Evolutionary conservation across 2,329 filamentous ascomycete genomes (phyloP), one percentile per base, ranked within the genome.

Genomic region (Coleophoma eucalyptorum): DNA sequence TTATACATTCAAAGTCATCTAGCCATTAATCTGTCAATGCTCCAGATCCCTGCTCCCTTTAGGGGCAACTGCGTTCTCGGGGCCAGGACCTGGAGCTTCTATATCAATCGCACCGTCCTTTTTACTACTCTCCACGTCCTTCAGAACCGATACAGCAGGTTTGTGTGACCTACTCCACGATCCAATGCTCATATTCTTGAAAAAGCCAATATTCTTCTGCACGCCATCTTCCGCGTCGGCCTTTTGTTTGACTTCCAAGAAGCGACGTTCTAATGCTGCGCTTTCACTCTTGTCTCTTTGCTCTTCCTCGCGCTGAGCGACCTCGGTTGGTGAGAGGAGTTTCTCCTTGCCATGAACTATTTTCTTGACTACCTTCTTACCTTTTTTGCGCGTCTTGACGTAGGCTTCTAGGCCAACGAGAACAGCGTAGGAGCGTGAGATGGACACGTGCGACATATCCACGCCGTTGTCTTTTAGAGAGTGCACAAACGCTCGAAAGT

Each of bases 351-450:
- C 67, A 33, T 79, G 72, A 21, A 74, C 68, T 35, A 81, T 60
- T 52, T 78, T 79, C 50, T 76, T 72, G 52, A 72, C 62, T 11
- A 77, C 58, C 43, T 71, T 68, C 69, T 87, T 88, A 33, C 86
- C 77, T 63, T 84, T 84, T 51, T 49, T 50, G 46, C 84, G 81
- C 12, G 85, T 86, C 60, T 84, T 84, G 46, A 86, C 71, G 63
- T 95, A 96, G 13, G 84, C 80, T 72, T 96, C 91, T 4, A 96
- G 75, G 0, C 92, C 92, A 1, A 92, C 80, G 1, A 96, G 76
- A 0, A 96, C 83, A 0, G 88, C 86, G 63, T 96, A 96, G 2
- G 86, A 87, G 60, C 90, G 86, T 40, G 85, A 90, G 43, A 96
- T 88, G 16, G 84, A 87, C 11, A 95, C 84, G 21, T 81, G 84